Base-by-base conservation (phyloP, 257 asterid species). In the Voacanga thouarsii region DNA sequence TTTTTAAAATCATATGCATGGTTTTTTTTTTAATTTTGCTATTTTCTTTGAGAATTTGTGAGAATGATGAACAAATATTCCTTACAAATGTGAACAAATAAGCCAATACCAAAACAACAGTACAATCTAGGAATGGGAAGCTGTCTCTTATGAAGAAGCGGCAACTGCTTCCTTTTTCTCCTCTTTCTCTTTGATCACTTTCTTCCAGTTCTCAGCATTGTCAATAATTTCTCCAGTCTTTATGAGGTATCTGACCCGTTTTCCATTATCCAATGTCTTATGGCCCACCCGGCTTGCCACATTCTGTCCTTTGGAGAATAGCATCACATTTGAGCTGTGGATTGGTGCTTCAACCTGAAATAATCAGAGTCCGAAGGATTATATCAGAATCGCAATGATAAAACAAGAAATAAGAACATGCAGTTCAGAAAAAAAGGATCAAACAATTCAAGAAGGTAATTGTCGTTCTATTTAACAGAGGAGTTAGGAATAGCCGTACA, bases 241-340 rank as follows among this genome's bases (percentile, higher is more conserved):
- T 53, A 93, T 81, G 61, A 93, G 98, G 86, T 90, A 96, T 2
- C 97, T 92, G 55, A 93, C 99, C 16, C 94, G 88, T 83, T 89
- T 92, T 45, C 97, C 99, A 63, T 89, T 80, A 24, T 93, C 99
- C 60, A 96, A 84, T 15, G 89, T 89, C 83, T 90, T 93, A 76
- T 96, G 99, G 67, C 98, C 98, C 44, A 92, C 97, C 72, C 98
- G 85, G 87, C 98, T 96, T 39, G 81, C 90, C 67, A 96, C 95
- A 24, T 90, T 79, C 83, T 93, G 76, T 66, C 90, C 97, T 82
- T 90, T 89, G 6, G 97, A 96, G 84, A 93, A 96, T 51, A 93
- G 97, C 99, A 96, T 96, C 90, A 93, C 99, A 6, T 96, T 96
- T 72, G 99, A 93, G 85, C 99, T 92, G 86, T 96, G 99, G 75